Base-by-base conservation (phyloP, 2,329 filamentous ascomycete genomes). In the Chrysoporthe puriensis region DNA sequence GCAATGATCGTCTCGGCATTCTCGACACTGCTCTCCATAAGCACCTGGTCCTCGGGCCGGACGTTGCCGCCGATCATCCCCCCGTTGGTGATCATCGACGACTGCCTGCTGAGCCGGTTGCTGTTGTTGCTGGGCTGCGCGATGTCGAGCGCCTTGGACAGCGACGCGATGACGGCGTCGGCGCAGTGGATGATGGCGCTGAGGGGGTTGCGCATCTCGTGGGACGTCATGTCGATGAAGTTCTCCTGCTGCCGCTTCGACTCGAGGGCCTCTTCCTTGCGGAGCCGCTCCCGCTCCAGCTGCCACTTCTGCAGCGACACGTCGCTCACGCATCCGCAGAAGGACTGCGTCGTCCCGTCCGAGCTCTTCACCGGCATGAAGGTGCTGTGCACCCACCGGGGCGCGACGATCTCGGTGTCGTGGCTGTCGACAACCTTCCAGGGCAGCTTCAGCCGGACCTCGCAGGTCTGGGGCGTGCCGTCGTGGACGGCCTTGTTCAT, bases 1-100 rank as follows among this genome's bases (percentile, higher is more conserved):
- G 91, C 85, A 36, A 89, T 86, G 70, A 96, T 94, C 0, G 90
- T 94, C 74, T 94, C 89, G 2, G 91, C 90, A 18, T 90, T 90
- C 71, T 94, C 91, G 59, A 92, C 85, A 68, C 89, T 89, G 72
- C 84, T 86, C 8, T 82, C 79, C 3, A 92, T 75, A 32, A 90
- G 78, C 32, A 57, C 69, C 69, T 72, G 64, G n/a, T 67, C 48
- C 64, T 73, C 42, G 71, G 70, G 32, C 74, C 76, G 48, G 74
- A 44, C 59, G 34, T 54, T 67, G 73, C 36, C 75, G 3, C 62
- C 52, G 76, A 71, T 63, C 69, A 54, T 57, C 32, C 52, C 65
- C 18, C 42, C 34, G 21, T 64, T 56, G 36, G 64, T 26, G 36
- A 50, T 62, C 48, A 16, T 62, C 13, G 50, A 40, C 3, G 48